Evolutionary conservation across 805 yeast species (phyloP), one percentile per base, ranked within the genome.

Genomic region (Peterozyma toletana): DNA sequence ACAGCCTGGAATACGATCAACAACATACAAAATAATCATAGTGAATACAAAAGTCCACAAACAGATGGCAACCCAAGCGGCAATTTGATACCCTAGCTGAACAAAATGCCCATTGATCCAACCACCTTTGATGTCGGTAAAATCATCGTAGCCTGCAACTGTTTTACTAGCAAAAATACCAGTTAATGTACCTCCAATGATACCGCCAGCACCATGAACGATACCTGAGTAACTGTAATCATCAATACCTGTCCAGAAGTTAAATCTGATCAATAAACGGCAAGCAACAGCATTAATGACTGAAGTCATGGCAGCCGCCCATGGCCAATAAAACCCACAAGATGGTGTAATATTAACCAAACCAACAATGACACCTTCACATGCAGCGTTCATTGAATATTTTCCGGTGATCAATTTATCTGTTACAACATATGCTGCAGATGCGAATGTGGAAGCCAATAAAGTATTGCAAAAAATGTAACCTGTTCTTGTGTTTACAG

Each of bases 1-100:
- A 42, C 66, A 58, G 3, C 79, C 79, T 10, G 82, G 81, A 40
- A 74, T 72, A 43, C 65, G 58, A 52, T 77, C 75, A 37, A 77
- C 70, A 14, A 68, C 49, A 48, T 68, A 71, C 48, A 76, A 70
- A 43, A 74, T 62, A 1, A 62, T 53, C 44, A 64, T 54, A 0
- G 79, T 72, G 43, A 66, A 64, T 16, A 62, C 63, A 27, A 59
- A 57, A 11, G 78, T 66, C 80, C 80, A 75, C 2, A 62, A 65
- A 3, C 59, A 51, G 44, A 64, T 67, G 0, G 74, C 51, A 31
- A 53, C 50, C 70, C 74, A 62, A 14, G 67, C 68, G 1, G 75
- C 73, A 45, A 71, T 59, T 52, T 71, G 75, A 47, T 67, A 62
- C 30, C 75, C 76, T 50, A 71, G 50, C 54, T 71, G 77, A 30